Conservation (phyloP, 495 filamentous ascomycete species). For the Venustampulla echinocandica region DNA sequence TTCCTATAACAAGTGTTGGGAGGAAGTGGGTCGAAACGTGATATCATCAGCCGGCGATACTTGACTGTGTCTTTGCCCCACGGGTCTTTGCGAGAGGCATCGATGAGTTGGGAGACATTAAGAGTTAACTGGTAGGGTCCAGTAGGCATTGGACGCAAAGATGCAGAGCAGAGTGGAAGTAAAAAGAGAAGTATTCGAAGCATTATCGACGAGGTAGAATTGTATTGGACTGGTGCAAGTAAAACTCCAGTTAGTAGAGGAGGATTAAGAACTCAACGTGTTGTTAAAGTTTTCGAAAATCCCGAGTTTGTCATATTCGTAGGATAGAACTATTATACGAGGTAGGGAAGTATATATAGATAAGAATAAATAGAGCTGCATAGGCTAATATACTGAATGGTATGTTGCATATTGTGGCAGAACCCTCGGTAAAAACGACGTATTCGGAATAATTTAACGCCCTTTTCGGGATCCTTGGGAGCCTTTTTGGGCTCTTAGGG, state of each 20-base stretch:
- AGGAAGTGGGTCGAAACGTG: slow-evolving; percentile 28
- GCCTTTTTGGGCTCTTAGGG: neutral
- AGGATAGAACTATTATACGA: neutral
- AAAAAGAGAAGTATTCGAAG: neutral
- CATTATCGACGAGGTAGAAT: neutral
- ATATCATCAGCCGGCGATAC: slow-evolving; percentile 29
- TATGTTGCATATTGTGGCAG: neutral
- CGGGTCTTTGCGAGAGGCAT: slow-evolving; percentile 27
- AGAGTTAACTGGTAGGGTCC: slow-evolving; percentile 24
- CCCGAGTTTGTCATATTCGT: neutral
- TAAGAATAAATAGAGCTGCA: neutral
- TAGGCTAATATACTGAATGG: neutral
- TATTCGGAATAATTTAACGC: neutral
- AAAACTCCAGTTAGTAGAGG: neutral
- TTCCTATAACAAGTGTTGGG: slow-evolving; percentile 9
- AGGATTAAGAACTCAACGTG: neutral
- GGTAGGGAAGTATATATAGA: neutral
- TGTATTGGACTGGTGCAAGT: neutral
- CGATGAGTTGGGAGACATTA: slow-evolving; percentile 25
- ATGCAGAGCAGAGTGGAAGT: neutral
- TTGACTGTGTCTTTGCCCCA: slow-evolving; percentile 23
- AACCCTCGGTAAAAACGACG: neutral
- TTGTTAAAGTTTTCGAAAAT: neutral
- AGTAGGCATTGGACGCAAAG: slow-evolving; percentile 5
- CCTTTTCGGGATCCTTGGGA: neutral